Evolutionary conservation across 169 alveolate genomes (phyloP).

Genomic region (Besnoitia besnoiti): DNA sequence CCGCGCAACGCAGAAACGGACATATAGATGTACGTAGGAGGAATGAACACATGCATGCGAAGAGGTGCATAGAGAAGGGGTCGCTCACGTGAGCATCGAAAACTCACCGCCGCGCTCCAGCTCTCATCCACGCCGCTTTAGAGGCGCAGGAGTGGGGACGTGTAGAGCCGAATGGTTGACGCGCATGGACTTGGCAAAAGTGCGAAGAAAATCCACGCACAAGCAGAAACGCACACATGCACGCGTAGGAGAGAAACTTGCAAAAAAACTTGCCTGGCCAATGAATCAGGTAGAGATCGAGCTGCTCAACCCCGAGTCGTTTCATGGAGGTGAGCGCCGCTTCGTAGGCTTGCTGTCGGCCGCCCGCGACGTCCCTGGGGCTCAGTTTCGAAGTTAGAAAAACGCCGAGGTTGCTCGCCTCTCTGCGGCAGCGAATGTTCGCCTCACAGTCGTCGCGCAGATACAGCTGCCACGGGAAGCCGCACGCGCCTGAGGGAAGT

Average conservation of each 20-base stretch:
- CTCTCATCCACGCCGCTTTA: too few relatives aligned
- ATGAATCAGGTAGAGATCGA: conserved; percentile 65
- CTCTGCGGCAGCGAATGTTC: conserved; percentile 36
- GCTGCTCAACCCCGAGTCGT: conserved; percentile 55
- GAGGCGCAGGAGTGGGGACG: too few relatives aligned
- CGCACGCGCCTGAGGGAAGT: neutral
- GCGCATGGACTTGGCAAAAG: too few relatives aligned
- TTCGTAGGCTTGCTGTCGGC: conserved; percentile 37
- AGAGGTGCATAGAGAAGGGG: too few relatives aligned
- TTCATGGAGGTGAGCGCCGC: conserved; percentile 51
- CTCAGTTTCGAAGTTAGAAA: conserved; percentile 56
- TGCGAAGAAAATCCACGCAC: too few relatives aligned
- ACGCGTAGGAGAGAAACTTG: neutral
- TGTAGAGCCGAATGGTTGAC: too few relatives aligned
- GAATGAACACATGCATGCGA: neutral
- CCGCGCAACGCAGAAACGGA: neutral
- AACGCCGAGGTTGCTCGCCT: conserved; percentile 51
- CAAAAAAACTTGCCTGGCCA: conserved; percentile 63
- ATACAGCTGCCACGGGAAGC: conserved; percentile 38
- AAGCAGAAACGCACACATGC: neutral
- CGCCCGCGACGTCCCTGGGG: conserved; percentile 59
- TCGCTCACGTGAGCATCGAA: too few relatives aligned
- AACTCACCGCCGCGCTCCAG: too few relatives aligned
- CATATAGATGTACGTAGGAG: neutral
- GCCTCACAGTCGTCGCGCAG: neutral